These are phyloP conservation scores for Salix caprea DNA, from an alignment of 345 rosid species.

Conservation along the genomic window DNA sequence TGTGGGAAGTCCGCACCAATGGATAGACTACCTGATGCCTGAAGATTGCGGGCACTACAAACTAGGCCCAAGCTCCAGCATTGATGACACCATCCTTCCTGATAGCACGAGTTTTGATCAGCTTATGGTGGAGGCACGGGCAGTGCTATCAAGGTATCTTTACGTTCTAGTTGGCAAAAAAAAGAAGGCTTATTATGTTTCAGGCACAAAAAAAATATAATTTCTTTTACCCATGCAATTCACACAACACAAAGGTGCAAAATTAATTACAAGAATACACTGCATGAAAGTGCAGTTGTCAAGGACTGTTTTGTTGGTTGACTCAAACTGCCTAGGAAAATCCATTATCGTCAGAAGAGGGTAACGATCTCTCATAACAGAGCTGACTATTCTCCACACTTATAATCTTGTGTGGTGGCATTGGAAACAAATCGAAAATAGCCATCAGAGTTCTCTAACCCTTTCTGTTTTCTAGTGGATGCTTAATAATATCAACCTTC, in stretches of 20 bases:
- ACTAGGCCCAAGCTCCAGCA: constrained; percentile 27
- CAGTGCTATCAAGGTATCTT: constrained; percentile 70
- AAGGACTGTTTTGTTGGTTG: neutral
- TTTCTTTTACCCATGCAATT: neutral
- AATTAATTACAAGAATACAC: neutral
- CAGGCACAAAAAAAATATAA: neutral
- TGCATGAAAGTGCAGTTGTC: neutral
- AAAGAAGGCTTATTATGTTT: neutral
- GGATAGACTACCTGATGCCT: constrained; percentile 81
- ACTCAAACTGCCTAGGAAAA: neutral
- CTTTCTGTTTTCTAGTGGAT: neutral
- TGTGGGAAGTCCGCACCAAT: constrained; percentile 61
- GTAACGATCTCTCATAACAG: too few species aligned
- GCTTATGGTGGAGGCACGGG: constrained; percentile 73
- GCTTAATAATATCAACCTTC: neutral
- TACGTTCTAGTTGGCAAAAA: neutral
- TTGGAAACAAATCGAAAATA: neutral
- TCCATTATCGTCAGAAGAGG: neutral
- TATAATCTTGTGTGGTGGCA: neutral
- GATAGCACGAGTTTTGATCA: constrained; percentile 54
- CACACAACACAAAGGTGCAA: neutral
- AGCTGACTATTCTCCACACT: too few species aligned
- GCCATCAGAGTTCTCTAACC: neutral
- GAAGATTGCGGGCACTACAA: constrained; percentile 39
- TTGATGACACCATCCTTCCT: constrained; percentile 27